Evolutionary conservation across 148 eudicot species (phyloP).

Genomic region (Cornus suecica): DNA sequence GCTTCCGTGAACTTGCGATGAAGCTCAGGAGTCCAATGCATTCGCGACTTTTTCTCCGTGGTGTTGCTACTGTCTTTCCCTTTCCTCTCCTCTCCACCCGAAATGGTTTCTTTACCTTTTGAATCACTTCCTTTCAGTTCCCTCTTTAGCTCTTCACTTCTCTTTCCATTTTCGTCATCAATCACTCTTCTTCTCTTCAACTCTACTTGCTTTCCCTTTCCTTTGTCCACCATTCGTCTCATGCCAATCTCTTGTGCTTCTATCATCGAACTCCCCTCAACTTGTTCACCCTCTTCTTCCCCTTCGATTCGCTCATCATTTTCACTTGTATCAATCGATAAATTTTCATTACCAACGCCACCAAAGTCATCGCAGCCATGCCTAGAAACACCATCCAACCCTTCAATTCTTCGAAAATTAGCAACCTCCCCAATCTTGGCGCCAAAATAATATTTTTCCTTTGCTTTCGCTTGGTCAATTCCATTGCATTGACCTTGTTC

Average conservation of each 20-base stretch:
- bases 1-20: conserved; percentile 24
- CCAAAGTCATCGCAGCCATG: neutral
- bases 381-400: neutral
- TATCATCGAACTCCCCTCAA: neutral
- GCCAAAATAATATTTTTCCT: neutral
- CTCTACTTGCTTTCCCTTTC: conserved; percentile 14
- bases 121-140: neutral
- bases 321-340: neutral
- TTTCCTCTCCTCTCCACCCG: neutral
- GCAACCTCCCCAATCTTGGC: neutral
- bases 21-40: conserved; percentile 29
- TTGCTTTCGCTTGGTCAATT: neutral
- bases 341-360: neutral
- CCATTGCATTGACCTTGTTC: neutral
- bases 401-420: too few relatives aligned
- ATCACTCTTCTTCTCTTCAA: neutral
- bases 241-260: neutral
- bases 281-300: neutral
- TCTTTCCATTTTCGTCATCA: neutral
- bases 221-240: neutral
- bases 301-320: neutral
- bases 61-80: neutral
- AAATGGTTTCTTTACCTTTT: conserved; percentile 11
- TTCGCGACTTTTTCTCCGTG: neutral
- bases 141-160: neutral